These are phyloP conservation scores for Picochlorum sp. DNA, from an alignment of 139 green algal species.

Conservation along the genomic window DNA sequence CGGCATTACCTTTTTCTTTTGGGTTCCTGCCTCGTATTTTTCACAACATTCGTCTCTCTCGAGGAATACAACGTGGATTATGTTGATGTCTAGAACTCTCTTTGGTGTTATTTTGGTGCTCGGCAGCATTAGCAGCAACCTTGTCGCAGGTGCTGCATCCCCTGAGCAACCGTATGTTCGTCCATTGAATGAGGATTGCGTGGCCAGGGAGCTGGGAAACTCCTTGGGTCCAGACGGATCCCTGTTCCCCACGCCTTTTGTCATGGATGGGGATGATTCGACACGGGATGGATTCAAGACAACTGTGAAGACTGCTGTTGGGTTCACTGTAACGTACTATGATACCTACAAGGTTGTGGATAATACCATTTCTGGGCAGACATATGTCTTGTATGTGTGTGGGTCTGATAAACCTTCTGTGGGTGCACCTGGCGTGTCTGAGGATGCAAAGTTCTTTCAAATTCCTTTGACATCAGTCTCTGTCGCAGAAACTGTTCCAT, in stretches of 20 bases:
- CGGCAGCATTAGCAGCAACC: too few relatives aligned
- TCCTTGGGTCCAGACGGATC: conserved; percentile 2
- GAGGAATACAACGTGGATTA: too few relatives aligned
- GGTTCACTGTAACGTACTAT: conserved; percentile 57
- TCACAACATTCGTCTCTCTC: too few relatives aligned
- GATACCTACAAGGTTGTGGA: conserved; percentile 58
- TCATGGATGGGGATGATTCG: conserved; percentile 3
- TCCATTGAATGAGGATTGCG: conserved; percentile 23
- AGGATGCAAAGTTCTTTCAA: conserved; percentile 45
- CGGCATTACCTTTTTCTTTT: too few relatives aligned
- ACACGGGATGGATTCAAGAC: neutral
- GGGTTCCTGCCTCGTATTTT: too few relatives aligned
- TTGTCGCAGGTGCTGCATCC: neutral
- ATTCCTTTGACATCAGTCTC: conserved; percentile 53
- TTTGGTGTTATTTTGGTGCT: too few relatives aligned
- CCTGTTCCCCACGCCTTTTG: conserved; percentile 22
- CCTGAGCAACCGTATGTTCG: neutral
- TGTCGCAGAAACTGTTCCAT: conserved; percentile 45
- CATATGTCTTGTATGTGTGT: conserved; percentile 75
- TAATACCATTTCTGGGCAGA: conserved; percentile 43
- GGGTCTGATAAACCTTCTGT: conserved; percentile 28
- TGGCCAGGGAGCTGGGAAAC: neutral
- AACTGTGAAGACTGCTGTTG: conserved; percentile 33
- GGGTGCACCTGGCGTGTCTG: conserved; percentile 19
- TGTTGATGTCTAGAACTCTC: too few relatives aligned